A percentile compares a stretch with the other conserved stretches of the same genome.
Evolutionary conservation across 2,329 filamentous ascomycete genomes (phyloP).

Genomic region (Neopestalotiopsis sp.): DNA sequence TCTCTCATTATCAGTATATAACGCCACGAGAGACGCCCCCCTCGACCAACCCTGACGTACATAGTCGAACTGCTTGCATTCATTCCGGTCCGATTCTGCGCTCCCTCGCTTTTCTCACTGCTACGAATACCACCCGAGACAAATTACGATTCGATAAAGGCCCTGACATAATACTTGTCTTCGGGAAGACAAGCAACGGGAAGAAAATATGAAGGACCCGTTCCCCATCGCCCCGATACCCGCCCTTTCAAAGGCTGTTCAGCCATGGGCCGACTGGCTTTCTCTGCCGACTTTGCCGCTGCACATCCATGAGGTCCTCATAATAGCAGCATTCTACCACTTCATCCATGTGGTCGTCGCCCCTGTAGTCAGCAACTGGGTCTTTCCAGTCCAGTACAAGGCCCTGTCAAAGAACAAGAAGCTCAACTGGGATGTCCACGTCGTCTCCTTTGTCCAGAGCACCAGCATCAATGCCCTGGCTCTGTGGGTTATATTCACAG

Average conservation of each 20-base stretch:
- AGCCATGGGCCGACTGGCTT: slow-evolving; percentile 68
- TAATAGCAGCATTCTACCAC: slow-evolving; percentile 71
- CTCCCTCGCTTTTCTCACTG: too few species aligned
- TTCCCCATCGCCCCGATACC: slow-evolving; percentile 69
- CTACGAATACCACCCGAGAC: not conserved
- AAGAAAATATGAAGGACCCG: slow-evolving; percentile 69
- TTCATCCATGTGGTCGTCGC: slow-evolving; percentile 70
- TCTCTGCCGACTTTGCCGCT: slow-evolving; percentile 70
- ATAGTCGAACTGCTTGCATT: too few species aligned
- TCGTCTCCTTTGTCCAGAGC: slow-evolving; percentile 83
- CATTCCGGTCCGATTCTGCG: too few species aligned
- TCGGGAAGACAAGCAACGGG: not conserved
- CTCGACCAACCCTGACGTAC: not conserved
- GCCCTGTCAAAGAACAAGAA: slow-evolving; percentile 65
- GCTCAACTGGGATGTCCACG: slow-evolving; percentile 85
- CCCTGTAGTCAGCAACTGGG: slow-evolving; percentile 64
- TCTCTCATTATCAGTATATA: not conserved
- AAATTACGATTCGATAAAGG: not conserved
- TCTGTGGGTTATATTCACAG: slow-evolving; percentile 73
- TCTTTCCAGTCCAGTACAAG: slow-evolving; percentile 69
- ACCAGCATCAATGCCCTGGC: slow-evolving; percentile 73
- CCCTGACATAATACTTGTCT: not conserved
- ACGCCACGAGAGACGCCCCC: not conserved
- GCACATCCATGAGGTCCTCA: slow-evolving; percentile 78
- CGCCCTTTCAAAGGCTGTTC: slow-evolving; percentile 58